These are phyloP conservation scores for Mycena floridula DNA, from an alignment of 768 basidiomycete species.

Conservation along the genomic window DNA sequence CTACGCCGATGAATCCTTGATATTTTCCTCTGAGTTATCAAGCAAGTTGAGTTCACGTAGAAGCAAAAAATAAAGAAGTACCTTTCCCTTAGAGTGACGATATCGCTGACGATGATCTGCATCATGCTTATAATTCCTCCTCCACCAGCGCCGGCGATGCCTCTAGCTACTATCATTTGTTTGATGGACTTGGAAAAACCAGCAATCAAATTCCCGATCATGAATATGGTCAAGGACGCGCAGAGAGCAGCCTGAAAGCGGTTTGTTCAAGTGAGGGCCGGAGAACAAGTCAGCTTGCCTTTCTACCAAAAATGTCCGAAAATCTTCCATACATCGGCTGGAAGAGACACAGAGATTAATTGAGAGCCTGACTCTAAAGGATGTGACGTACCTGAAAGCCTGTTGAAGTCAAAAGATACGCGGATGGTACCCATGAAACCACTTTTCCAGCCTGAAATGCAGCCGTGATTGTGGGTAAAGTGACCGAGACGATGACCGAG, in stretches of 20 bases:
- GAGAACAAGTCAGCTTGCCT: constrained; percentile 49
- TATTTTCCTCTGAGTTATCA: constrained; percentile 54
- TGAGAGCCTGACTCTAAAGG: no score
- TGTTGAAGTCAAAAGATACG: constrained; percentile 63
- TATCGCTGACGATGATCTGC: constrained; percentile 69
- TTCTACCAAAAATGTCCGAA: constrained; percentile 65
- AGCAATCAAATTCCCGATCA: constrained; percentile 59
- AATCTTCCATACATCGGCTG: constrained; percentile 60
- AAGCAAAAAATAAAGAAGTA: constrained; percentile 10
- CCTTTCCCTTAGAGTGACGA: constrained; percentile 66
- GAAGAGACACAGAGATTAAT: no score
- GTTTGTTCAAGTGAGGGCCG: background rate
- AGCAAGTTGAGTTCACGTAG: background rate
- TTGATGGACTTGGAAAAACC: constrained; percentile 61
- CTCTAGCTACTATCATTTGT: constrained; percentile 65
- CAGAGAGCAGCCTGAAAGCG: background rate
- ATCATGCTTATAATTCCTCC: constrained; percentile 65
- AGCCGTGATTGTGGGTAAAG: constrained; percentile 63
- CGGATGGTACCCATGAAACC: constrained; percentile 67
- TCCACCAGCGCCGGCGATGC: constrained; percentile 64
- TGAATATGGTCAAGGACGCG: constrained; percentile 37
- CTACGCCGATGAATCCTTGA: constrained; percentile 63
- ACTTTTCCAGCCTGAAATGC: constrained; percentile 61
- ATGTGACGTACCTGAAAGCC: constrained; percentile 57
- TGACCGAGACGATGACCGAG: constrained; percentile 69